A percentile compares a stretch with the other conserved stretches of the same genome.
These are phyloP conservation scores for Microcyclosporella mali DNA, from an alignment of 2,329 filamentous ascomycete genomes.

Conservation along the genomic window DNA sequence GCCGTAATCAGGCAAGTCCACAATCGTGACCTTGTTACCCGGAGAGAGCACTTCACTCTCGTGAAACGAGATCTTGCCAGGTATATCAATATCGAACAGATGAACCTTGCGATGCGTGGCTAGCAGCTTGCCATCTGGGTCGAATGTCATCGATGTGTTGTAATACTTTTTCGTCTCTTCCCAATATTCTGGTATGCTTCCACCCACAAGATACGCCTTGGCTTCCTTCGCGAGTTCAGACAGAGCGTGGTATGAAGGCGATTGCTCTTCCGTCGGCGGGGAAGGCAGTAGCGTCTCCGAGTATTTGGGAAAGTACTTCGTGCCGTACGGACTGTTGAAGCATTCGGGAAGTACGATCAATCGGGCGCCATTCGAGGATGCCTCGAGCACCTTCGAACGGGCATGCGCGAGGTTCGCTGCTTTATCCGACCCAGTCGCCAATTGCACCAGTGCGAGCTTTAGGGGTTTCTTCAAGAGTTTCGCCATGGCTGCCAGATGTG, in stretches of 20 bases:
- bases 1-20: constrained; percentile 84
- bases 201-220: constrained; percentile 75
- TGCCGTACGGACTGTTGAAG: constrained; percentile 98
- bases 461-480: constrained; percentile 66
- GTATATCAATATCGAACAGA: constrained; percentile 96
- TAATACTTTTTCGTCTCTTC: constrained; percentile 65
- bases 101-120: constrained; percentile 89
- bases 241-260: constrained; percentile 81
- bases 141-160: constrained; percentile 85
- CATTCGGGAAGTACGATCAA: constrained; percentile 93
- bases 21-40: constrained; percentile 75
- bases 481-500: constrained; percentile 36
- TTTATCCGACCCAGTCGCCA: constrained; percentile 73
- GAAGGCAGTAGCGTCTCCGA: constrained; percentile 80
- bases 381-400: constrained; percentile 73
- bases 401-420: constrained; percentile 74
- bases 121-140: constrained; percentile 69
- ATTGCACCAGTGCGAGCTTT: constrained; percentile 75
- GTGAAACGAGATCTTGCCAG: constrained; percentile 83
- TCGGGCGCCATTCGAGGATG: constrained; percentile 67
- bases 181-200: constrained; percentile 82
- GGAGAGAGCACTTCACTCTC: constrained; percentile 85
- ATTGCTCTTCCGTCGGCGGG: constrained; percentile 62
- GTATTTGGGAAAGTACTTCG: constrained; percentile 82
- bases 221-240: constrained; percentile 72